Percentiles rank a stretch among this genome's conserved stretches.
Conservation (phyloP, 116 monocot species). For the Posidonia oceanica region DNA sequence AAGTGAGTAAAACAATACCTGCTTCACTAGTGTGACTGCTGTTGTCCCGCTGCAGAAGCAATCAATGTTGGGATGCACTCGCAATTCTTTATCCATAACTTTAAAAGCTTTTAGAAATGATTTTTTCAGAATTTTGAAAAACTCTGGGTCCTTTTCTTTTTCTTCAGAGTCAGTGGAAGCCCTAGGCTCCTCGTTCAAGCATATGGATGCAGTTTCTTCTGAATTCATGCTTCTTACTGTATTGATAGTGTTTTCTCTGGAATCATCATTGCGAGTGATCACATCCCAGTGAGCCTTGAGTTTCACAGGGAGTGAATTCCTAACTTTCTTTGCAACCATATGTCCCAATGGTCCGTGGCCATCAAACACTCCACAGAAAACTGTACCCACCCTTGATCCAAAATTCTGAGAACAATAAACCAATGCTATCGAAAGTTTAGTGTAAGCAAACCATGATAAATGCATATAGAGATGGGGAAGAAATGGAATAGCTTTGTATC, state of each 20-base stretch:
- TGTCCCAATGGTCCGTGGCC: conserved; percentile 90
- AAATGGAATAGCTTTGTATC: no score
- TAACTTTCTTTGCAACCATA: conserved; percentile 71
- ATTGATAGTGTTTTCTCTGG: conserved; percentile 21
- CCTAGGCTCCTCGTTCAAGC: conserved; percentile 27
- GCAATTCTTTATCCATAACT: conserved; percentile 75
- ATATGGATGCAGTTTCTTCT: conserved; percentile 26
- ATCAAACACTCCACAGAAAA: conserved; percentile 85
- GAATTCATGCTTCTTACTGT: conserved; percentile 28
- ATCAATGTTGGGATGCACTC: conserved; percentile 47
- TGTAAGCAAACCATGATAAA: no score
- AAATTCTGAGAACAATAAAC: conserved; percentile 42
- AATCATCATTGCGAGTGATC: conserved; percentile 11
- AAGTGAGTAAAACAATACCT: conserved; percentile 4
- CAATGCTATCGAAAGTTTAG: not conserved
- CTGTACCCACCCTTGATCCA: conserved; percentile 34
- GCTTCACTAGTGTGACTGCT: conserved; percentile 70
- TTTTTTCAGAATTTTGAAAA: conserved; percentile 36
- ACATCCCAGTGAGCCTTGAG: conserved; percentile 48
- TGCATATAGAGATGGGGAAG: no score
- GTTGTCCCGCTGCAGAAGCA: conserved; percentile 86
- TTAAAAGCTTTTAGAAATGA: conserved; percentile 64
- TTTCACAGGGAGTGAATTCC: conserved; percentile 63
- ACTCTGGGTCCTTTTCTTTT: conserved; percentile 35
- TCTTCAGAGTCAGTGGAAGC: conserved; percentile 17